Evolutionary conservation across 2,329 filamentous ascomycete species (phyloP).

Genomic region (Colletotrichum musae): DNA sequence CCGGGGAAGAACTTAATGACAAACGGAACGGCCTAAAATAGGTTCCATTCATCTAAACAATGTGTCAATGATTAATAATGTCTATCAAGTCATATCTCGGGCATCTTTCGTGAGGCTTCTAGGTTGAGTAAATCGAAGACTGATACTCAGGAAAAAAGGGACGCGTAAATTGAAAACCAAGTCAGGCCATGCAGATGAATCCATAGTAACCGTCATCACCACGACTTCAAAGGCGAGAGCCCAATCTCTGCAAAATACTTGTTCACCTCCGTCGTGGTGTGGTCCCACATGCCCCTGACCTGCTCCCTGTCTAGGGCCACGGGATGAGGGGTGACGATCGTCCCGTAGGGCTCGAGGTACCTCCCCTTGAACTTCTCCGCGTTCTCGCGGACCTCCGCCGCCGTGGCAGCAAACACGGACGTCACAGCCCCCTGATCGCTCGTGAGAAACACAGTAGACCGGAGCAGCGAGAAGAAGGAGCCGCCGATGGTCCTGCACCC

Average conservation of each 20-base stretch:
- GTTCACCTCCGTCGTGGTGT: slow-evolving; percentile 40
- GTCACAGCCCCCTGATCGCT: slow-evolving; percentile 41
- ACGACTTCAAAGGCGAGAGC: background rate
- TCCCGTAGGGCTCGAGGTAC: slow-evolving; percentile 42
- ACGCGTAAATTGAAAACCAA: background rate
- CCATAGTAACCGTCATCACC: background rate
- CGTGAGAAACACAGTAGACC: slow-evolving; percentile 26
- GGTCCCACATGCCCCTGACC: slow-evolving; percentile 41
- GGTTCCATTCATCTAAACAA: too few relatives aligned
- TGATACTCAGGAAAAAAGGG: background rate
- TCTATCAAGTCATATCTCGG: too few relatives aligned
- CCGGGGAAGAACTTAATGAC: too few relatives aligned
- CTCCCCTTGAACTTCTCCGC: slow-evolving; percentile 40
- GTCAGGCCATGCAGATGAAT: background rate
- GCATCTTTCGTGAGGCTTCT: too few relatives aligned
- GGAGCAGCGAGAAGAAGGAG: slow-evolving; percentile 27
- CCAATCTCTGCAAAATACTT: slow-evolving; percentile 23
- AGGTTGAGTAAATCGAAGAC: too few relatives aligned
- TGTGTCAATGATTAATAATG: too few relatives aligned
- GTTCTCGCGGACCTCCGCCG: slow-evolving; percentile 31
- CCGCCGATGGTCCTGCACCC: slow-evolving; percentile 22
- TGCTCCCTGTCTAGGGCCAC: slow-evolving; percentile 36
- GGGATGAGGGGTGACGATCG: slow-evolving; percentile 31
- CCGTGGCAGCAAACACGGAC: slow-evolving; percentile 44
- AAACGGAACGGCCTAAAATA: too few relatives aligned